Evolutionary conservation across 164 flowering plant genomes (phyloP), one percentile per base, ranked within the genome.

Genomic region (Piper longum): DNA sequence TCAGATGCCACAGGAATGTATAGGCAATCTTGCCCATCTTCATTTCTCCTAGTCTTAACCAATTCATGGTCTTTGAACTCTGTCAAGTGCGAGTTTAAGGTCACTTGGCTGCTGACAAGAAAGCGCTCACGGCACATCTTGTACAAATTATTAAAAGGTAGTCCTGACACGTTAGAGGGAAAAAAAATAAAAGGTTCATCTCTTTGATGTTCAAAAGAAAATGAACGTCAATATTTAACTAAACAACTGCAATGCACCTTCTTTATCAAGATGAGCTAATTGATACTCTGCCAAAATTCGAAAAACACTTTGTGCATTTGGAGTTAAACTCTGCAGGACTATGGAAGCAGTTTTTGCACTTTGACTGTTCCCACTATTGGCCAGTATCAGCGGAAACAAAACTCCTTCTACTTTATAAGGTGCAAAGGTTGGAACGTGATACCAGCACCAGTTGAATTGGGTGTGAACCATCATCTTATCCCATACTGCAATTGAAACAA

Each of bases 391-490:
- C 41, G 99, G 97, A 41, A 71, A 74, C 77, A 90, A 87, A 54
- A 78, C 74, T 54, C 89, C 86, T 79, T 93, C 97, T 41, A 80
- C 77, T 75, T 82, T 88, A 82, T 90, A 93, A 40, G 96, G 91
- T 54, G 85, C 83, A 66, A 84, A 93, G 1, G 96, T 93, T 3
- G 99, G 97, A 65, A 91, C 91, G 66, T 93, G 97, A 68, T 80
- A 74, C 95, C 96, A 93, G 72, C 78, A 87, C 99, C 99, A 93
- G 75, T 87, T 88, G 73, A 88, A 93, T 69, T 90, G 96, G 54
- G 87, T 80, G 70, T 88, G 86, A 66, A 87, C 96, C 99, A 88
- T 88, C 82, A 87, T 88, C 84, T 93, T 93, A 80, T 93, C 96
- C 99, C 97, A 93, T 77, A 90, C 98, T 93, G 60, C 72, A 71